Conservation (phyloP, 1,139 yeast species). For the Diutina neorugosa region DNA sequence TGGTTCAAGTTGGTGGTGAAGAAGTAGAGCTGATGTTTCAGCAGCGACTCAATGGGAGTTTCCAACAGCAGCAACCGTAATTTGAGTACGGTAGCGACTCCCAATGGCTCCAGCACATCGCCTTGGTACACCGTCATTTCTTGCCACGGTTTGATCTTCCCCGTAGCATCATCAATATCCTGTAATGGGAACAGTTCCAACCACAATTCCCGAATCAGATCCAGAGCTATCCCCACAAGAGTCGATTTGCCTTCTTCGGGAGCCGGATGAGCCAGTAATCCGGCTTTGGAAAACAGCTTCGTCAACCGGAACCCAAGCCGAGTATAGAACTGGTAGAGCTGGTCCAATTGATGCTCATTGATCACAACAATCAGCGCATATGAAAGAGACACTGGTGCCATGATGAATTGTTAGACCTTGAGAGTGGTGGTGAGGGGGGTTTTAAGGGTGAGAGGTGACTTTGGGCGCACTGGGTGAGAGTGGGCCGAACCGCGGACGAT, state of each 20-base stretch:
- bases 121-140: constrained; percentile 46
- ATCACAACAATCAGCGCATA: constrained; percentile 52
- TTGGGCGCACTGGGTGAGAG: neutral
- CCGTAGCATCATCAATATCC: constrained; percentile 27
- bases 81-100: constrained; percentile 34
- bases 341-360: constrained; percentile 31
- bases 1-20: constrained; percentile 37
- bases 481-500: neutral
- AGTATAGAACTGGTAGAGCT: constrained; percentile 40
- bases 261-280: neutral
- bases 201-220: constrained; percentile 61
- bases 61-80: constrained; percentile 37
- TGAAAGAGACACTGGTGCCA: neutral
- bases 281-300: constrained; percentile 37
- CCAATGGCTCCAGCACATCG: constrained; percentile 20
- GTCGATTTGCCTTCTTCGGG: constrained; percentile 13
- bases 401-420: too few relatives aligned
- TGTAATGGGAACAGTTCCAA: constrained; percentile 55
- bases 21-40: constrained; percentile 20
- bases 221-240: constrained; percentile 45
- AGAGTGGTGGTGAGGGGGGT: too few relatives aligned
- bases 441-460: neutral
- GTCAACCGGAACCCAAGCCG: constrained; percentile 47
- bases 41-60: constrained; percentile 16
- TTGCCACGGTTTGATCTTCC: constrained; percentile 45